Conservation (phyloP, 768 basidiomycete species). For the Psilocybe cubensis region DNA sequence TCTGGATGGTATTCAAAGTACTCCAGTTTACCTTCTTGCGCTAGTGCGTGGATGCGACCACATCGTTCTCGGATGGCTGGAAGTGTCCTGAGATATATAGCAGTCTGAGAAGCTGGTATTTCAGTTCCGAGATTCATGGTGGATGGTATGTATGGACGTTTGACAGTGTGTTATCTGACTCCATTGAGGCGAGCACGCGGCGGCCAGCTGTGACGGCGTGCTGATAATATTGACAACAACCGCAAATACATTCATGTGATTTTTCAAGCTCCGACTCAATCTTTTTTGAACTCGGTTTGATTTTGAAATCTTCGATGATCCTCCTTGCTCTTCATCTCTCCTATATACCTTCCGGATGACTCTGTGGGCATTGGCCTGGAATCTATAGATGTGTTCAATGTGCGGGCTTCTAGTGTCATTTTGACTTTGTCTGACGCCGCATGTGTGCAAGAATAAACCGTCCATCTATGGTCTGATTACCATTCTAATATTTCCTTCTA, state of each 20-base stretch:
- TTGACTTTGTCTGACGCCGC: background rate
- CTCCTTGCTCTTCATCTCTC: too few relatives aligned
- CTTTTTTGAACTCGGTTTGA: background rate
- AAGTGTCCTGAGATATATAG: constrained; percentile 79
- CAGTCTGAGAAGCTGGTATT: constrained; percentile 40
- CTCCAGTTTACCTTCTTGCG: constrained; percentile 71
- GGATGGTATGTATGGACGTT: background rate
- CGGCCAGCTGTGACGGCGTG: background rate
- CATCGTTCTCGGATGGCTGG: constrained; percentile 92
- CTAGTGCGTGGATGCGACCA: constrained; percentile 75
- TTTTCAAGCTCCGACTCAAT: background rate
- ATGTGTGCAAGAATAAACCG: background rate
- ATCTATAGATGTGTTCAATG: too few relatives aligned
- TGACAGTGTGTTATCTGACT: background rate
- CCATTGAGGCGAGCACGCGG: background rate
- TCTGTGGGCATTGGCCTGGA: too few relatives aligned
- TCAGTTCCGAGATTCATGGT: constrained; percentile 35
- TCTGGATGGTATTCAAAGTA: constrained; percentile 88
- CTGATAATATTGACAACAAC: background rate
- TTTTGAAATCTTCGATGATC: background rate
- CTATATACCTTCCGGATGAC: too few relatives aligned
- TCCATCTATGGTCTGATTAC: background rate
- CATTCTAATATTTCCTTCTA: background rate
- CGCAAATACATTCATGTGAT: background rate
- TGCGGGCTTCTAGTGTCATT: too few relatives aligned